These are phyloP conservation scores for Fragaria vesca DNA, from an alignment of 306 rosid genomes.

Conservation along the genomic window DNA sequence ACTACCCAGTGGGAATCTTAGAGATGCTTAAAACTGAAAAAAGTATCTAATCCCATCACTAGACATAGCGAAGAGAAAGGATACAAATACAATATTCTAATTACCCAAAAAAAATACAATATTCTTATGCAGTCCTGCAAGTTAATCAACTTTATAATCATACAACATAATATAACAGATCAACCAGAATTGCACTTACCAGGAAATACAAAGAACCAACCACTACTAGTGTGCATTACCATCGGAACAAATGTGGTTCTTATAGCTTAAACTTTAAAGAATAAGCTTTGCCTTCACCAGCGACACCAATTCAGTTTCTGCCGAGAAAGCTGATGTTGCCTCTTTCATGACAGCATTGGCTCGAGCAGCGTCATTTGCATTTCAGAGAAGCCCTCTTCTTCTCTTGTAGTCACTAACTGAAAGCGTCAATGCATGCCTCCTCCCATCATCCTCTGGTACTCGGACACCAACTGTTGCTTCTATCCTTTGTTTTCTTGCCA, in stretches of 20 bases:
- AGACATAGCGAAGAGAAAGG: not conserved
- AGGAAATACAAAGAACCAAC: not conserved
- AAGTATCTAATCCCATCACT: not conserved
- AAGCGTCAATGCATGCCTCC: conserved; percentile 64
- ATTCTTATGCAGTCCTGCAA: too few relatives aligned
- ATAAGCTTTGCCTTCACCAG: not conserved
- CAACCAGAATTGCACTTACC: not conserved
- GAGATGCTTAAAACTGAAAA: too few relatives aligned
- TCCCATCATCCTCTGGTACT: conserved; percentile 73
- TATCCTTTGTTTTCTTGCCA: conserved; percentile 69
- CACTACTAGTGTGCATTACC: too few relatives aligned
- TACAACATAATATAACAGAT: not conserved
- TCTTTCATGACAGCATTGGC: not conserved
- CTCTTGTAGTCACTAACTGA: conserved; percentile 83
- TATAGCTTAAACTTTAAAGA: not conserved
- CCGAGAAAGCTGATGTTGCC: not conserved
- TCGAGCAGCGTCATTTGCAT: not conserved
- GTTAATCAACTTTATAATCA: not conserved
- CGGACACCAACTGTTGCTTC: conserved; percentile 72
- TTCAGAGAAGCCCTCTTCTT: conserved; percentile 87
- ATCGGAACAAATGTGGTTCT: not conserved
- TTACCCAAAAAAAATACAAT: too few relatives aligned
- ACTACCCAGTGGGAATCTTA: too few relatives aligned
- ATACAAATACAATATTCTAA: not conserved
- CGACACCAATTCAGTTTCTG: not conserved